phyloP scores from a whole-genome alignment of 805 yeast species.

The Barnettozyma botsteinii region DNA sequence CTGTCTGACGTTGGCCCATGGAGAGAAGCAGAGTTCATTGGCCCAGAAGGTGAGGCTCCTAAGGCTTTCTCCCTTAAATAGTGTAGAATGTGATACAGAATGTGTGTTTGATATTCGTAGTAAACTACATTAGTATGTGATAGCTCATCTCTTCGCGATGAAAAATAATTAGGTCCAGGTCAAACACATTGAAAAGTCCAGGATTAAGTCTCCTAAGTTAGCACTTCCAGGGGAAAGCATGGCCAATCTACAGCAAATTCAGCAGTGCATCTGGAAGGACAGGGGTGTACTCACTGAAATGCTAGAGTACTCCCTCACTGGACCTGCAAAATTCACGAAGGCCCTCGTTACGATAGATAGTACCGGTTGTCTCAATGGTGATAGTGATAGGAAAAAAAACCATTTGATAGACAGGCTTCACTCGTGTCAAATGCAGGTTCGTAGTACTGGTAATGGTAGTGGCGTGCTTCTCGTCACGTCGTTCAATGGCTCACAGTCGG shows the following conservation, averaged over 20 bases:
- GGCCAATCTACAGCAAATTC: too few relatives aligned
- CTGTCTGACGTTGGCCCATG: constrained; percentile 94
- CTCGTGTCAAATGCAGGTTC: constrained; percentile 2
- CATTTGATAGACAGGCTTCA: constrained; percentile 3
- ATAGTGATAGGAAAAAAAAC: not conserved
- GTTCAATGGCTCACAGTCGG: constrained; percentile 1
- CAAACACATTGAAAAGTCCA: too few relatives aligned
- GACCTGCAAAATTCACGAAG: not conserved
- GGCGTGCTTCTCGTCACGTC: constrained; percentile 6
- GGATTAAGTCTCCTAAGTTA: too few relatives aligned
- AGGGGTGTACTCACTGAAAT: not conserved
- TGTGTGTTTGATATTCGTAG: not conserved
- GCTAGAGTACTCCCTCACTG: not conserved
- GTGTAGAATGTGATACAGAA: too few relatives aligned
- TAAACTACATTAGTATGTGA: too few relatives aligned
- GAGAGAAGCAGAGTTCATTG: constrained; percentile 85
- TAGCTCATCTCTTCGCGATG: too few relatives aligned
- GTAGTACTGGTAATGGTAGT: not conserved
- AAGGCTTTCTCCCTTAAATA: constrained; percentile 31
- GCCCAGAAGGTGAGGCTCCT: constrained; percentile 96
- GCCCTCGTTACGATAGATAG: not conserved
- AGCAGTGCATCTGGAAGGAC: not conserved
- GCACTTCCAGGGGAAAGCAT: too few relatives aligned
- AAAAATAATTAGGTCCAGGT: too few relatives aligned
- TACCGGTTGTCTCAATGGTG: not conserved